Evolutionary conservation across 345 rosid genomes (phyloP).

Genomic region (Brassica napus): Da-Ae NC_063437.1:20729501-20730000

Average conservation of each 20-base stretch:
- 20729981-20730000: neutral
- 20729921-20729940: neutral
- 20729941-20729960: neutral
- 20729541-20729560: neutral
- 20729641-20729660: constrained; percentile 14
- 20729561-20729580: neutral
- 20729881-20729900: neutral
- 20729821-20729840: neutral
- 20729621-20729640: neutral
- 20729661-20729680: constrained; percentile 18
- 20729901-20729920: neutral
- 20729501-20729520: constrained; percentile 51
- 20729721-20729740: constrained; percentile 12
- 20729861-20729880: neutral
- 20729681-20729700: constrained; percentile 23
- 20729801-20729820: constrained; percentile 5
- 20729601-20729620: neutral
- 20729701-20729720: constrained; percentile 12
- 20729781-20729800: constrained; percentile 79
- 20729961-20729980: neutral
- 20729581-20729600: neutral
- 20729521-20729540: constrained; percentile 11
- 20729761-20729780: constrained; percentile 65
- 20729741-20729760: constrained; percentile 85
- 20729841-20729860: neutral